Conservation (phyloP, 495 filamentous ascomycete species). For the Hyaloscypha finlandica region DNA sequence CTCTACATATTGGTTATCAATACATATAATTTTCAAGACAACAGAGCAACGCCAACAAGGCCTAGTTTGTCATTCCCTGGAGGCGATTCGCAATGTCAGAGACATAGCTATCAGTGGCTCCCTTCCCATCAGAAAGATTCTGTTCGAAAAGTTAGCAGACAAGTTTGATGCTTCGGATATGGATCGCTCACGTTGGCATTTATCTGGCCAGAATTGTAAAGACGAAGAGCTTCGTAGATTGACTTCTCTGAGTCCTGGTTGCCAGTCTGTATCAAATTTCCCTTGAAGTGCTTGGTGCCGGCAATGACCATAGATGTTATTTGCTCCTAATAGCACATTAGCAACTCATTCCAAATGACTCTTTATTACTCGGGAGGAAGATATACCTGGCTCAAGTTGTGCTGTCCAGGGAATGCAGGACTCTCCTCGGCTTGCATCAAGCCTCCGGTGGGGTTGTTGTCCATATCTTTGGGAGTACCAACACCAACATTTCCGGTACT, state of each 20-base stretch:
- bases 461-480: no score
- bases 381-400: no score
- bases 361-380: no score
- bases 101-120: constrained; percentile 41
- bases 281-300: constrained; percentile 44
- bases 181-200: constrained; percentile 21
- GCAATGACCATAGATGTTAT: constrained; percentile 41
- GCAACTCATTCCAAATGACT: no score
- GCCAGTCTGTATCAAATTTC: constrained; percentile 39
- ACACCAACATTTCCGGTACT: no score
- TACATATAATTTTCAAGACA: no score
- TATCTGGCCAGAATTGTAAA: constrained; percentile 43
- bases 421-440: no score
- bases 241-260: constrained; percentile 36
- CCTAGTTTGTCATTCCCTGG: constrained; percentile 30
- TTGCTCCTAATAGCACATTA: constrained; percentile 29
- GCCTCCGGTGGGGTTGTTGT: no score
- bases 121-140: constrained; percentile 36
- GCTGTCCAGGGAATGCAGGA: no score
- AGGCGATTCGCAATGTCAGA: constrained; percentile 45
- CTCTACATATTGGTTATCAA: no score
- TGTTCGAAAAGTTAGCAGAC: neutral
- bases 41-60: neutral
- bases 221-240: constrained; percentile 35
- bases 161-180: neutral